Evolutionary conservation across 108 stramenopile species (phyloP), one percentile per base, ranked within the genome.

Genomic region (Pelagomonas calceolata): DNA sequence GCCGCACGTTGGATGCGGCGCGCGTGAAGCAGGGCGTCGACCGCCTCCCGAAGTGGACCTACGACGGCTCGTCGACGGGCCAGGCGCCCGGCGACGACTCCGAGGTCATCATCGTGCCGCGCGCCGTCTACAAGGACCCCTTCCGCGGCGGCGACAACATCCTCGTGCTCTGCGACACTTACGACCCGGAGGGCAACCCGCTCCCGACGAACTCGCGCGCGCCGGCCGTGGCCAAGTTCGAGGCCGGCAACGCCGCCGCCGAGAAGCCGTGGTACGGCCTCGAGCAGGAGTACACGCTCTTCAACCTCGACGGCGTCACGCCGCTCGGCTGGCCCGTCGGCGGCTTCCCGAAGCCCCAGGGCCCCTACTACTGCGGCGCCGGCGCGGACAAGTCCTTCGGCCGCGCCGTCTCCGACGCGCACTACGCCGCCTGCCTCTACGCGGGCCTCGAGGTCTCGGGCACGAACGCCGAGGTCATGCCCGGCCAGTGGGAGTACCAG

Each of bases 251-350:
- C 45, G 63, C 34, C 34, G 63, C 89, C 63, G 85, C 85, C 35
- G 82, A 90, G 82, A 88, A 89, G 75, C 69, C 86, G 31, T 93
- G 92, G 92, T 95, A 93, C 81, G 95, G 95, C 44, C 78, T 94
- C 76, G 95, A 96, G 86, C 95, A 96, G 86, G 95, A 96, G 86
- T 96, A 94, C 91, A 96, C 95, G 65, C 91, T 96, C 64, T 96
- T 96, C 89, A 94, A 96, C 82, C 82, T 79, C 74, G 92, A 94
- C 46, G 79, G 86, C 74, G 73, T 76, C 65, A 95, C 94, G 68
- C 94, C 94, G 31, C 90, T 96, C 63, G 95, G 95, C 36, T 96
- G 95, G 95, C 95, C 95, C 65, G 87, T 90, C 79, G 86, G 83
- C 36, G 95, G 95, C 66, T 79, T 76, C 75, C 84, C 84, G 15